Base-by-base conservation (phyloP, 768 basidiomycete genomes). In the Hericium coralloides region DNA sequence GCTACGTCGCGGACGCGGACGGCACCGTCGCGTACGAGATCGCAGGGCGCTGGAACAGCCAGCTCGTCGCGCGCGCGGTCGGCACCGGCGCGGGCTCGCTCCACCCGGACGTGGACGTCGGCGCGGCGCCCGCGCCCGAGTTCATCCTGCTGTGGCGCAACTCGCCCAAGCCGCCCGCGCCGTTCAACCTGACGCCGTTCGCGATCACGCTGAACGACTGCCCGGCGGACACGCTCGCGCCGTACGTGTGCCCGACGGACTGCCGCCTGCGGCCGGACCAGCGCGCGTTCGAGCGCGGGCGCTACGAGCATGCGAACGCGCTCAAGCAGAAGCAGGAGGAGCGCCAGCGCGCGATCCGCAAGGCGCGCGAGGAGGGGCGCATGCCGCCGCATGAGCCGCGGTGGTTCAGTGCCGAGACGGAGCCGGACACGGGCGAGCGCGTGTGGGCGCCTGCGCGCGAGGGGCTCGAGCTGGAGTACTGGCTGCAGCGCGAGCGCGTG, bases 171-270 rank as follows among this genome's bases (percentile, higher is more conserved):
- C 77, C 77, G 0, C 73, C 76, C 0, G 84, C 87, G 12, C 95
- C 95, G 0, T 98, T 98, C 77, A 97, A 97, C 70, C 80, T 98
- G 20, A 95, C 95, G 0, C 95, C 94, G 0, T 98, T 87, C 67
- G 94, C 95, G 1, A 82, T 97, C 60, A 92, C 92, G 0, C 74
- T 97, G 58, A 98, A 98, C 66, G 85, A 95, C 66, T 89, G 89
- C 58, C 92, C 92, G 0, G 71, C 74, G 38, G 80, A 84, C 10
- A 80, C 80, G 2, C 73, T 98, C 12, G 76, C 76, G 57, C 83
- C 84, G 4, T 91, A 81, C 68, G 62, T 98, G 2, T 85, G 85
- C 26, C 90, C 92, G 1, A 98, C 95, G 2, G 95, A 98, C 70
- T 98, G 94, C 67, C 82, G 95, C 3, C 70, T 97, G 25, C 82